Base-by-base conservation (phyloP, 371 early-diverging fungal species). In the Sporodiniella umbellata region DNA sequence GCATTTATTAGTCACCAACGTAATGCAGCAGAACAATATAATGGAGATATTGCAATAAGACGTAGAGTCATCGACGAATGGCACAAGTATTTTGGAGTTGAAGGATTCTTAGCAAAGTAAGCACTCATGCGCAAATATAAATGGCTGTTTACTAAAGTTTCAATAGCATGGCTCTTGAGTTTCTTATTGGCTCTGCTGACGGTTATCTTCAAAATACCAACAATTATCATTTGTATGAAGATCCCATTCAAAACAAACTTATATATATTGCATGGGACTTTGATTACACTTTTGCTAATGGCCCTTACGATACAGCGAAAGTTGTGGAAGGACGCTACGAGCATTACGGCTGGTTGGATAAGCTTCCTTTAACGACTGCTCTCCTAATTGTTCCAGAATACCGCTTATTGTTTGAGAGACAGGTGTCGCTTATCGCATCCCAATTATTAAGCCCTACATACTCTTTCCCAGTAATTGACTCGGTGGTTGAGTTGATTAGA, bases 141-240 rank as follows among this genome's bases (percentile, higher is more conserved):
- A 18, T 12, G 12, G 12, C 12, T 31, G 31, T 31, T 30, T 31
- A 31, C n/a, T n/a, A n/a, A n/a, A n/a, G n/a, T n/a, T n/a, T n/a
- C n/a, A n/a, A n/a, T 56, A 70, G 70, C 25, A 66, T 67, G 59
- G 67, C 65, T 3, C 30, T 66, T 4, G 71, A 71, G 21, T 71
- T 71, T 38, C 12, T 62, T 17, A 48, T 55, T 18, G 71, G 64
- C 2, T 50, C 33, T 28, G 56, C 54, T 59, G 71, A 71, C 53
- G 62, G 54, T 5, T 64, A 67, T 43, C 47, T 57, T n/a, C 59
- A 60, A 30, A 71, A 71, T 22, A 54, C 62, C n/a, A 54, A 71
- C 30, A 71, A 71, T 25, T 71, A 64, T 35, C 67, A 62, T 42
- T n/a, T 71, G 14, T 71, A 71, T 33, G 58, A 66, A 11, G 35